phyloP scores from a whole-genome alignment of 495 filamentous ascomycete genomes.

The Trichoderma asperelloides region DNA sequence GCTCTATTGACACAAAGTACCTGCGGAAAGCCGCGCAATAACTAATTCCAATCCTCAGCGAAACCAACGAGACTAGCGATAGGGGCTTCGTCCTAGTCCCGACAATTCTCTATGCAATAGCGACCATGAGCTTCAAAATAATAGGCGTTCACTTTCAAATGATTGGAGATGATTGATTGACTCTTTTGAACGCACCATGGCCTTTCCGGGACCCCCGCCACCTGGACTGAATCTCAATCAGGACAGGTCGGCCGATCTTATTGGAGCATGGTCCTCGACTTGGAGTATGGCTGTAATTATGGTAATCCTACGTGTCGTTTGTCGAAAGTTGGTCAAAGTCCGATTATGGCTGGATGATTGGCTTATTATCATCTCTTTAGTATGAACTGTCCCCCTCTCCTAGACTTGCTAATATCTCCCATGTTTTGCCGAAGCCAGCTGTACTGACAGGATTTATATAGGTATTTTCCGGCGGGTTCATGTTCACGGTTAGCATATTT shows the following conservation, averaged over 20 bases:
- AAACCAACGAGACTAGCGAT: not conserved
- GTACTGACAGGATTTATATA: not conserved
- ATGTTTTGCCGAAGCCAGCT: not conserved
- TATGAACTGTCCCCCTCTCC: not conserved
- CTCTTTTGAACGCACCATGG: not conserved
- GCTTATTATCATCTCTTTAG: not conserved
- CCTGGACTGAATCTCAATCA: not conserved
- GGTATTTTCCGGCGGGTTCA: not conserved
- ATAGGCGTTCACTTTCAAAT: not conserved
- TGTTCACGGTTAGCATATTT: not conserved
- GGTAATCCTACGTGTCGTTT: not conserved
- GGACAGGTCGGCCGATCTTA: not conserved
- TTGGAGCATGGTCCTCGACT: not conserved
- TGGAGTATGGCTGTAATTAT: not conserved
- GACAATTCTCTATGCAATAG: not conserved
- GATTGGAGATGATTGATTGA: not conserved
- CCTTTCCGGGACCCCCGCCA: not conserved
- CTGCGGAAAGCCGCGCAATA: too few relatives aligned
- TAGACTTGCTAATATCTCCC: too few relatives aligned
- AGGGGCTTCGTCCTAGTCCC: not conserved
- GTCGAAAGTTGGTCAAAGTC: not conserved
- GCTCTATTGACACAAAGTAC: not conserved
- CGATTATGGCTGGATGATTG: conserved; percentile 4
- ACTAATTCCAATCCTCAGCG: not conserved
- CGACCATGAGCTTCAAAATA: not conserved